phyloP scores from a whole-genome alignment of 768 basidiomycete genomes.

The Zangia roseola region DNA sequence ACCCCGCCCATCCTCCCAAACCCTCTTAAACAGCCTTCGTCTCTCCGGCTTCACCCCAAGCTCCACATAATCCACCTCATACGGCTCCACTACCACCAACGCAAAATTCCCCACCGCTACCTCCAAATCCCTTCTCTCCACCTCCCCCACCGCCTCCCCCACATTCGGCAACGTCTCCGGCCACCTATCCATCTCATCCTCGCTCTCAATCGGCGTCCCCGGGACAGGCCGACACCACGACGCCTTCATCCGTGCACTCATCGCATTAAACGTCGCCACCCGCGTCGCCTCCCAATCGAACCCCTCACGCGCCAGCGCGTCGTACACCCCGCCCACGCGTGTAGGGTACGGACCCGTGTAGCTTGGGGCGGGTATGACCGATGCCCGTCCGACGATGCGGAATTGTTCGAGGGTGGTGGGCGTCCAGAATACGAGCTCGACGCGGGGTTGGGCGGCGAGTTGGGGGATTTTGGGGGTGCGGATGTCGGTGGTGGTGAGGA shows the following conservation, averaged over 20 bases:
- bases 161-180: conserved; percentile 37
- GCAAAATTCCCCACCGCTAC: conserved; percentile 66
- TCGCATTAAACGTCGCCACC: conserved; percentile 52
- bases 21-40: conserved; percentile 53
- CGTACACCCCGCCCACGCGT: conserved; percentile 24
- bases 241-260: conserved; percentile 67
- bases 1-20: conserved; percentile 28
- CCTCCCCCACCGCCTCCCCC: conserved; percentile 42
- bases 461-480: conserved; percentile 69
- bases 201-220: conserved; percentile 50
- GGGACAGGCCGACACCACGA: conserved; percentile 70
- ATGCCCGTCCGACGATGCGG: conserved; percentile 59
- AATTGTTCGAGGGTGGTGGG: conserved; percentile 68
- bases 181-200: conserved; percentile 53
- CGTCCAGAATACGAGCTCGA: conserved; percentile 78
- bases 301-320: conserved; percentile 35
- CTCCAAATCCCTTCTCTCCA: conserved; percentile 47
- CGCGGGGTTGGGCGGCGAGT: conserved; percentile 40
- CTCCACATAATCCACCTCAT: conserved; percentile 67
- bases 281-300: conserved; percentile 66
- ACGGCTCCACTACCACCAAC: conserved; percentile 68
- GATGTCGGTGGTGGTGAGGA: conserved; percentile 70
- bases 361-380: conserved; percentile 51
- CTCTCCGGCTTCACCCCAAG: conserved; percentile 55
- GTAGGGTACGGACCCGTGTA: conserved; percentile 27